phyloP scores from a whole-genome alignment of 2,329 filamentous ascomycete genomes.

The Colletotrichum tropicale region DNA sequence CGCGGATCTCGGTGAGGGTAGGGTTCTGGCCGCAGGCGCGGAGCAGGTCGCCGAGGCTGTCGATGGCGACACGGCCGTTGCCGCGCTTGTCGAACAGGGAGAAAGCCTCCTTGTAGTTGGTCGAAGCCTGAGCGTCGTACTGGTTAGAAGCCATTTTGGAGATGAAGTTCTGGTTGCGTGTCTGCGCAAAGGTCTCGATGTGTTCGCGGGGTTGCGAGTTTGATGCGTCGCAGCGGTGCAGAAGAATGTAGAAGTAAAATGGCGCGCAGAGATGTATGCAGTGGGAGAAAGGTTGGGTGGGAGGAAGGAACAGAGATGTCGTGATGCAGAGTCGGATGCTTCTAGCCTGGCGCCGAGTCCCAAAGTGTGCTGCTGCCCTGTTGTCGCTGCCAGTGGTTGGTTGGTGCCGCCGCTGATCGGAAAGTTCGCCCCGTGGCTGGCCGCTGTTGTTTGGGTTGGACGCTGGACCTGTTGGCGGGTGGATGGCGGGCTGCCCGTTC shows the following conservation, averaged over 20 bases:
- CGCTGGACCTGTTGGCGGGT: constrained; percentile 21
- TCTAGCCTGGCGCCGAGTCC: neutral
- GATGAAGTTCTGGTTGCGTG: neutral
- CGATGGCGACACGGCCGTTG: constrained; percentile 86
- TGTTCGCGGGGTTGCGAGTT: neutral
- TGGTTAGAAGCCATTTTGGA: constrained; percentile 55
- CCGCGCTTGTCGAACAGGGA: constrained; percentile 99
- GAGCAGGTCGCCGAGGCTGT: constrained; percentile 89
- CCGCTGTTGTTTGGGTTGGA: constrained; percentile 9
- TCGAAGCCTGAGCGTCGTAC: constrained; percentile 68
- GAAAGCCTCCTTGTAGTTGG: constrained; percentile 99
- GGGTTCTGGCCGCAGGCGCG: constrained; percentile 98
- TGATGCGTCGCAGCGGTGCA: too few relatives aligned
- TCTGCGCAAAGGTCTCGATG: neutral
- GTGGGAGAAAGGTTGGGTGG: neutral
- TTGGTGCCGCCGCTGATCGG: constrained; percentile 1
- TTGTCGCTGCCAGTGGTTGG: neutral
- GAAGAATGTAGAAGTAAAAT: neutral
- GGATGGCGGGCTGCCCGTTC: neutral
- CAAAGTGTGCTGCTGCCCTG: neutral
- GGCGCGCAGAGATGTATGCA: neutral
- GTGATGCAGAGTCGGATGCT: neutral
- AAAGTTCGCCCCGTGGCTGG: neutral
- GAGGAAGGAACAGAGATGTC: neutral
- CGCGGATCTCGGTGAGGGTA: constrained; percentile 88